Evolutionary conservation across 2,329 filamentous ascomycete genomes (phyloP).

Genomic region (Alternaria sp.): DNA sequence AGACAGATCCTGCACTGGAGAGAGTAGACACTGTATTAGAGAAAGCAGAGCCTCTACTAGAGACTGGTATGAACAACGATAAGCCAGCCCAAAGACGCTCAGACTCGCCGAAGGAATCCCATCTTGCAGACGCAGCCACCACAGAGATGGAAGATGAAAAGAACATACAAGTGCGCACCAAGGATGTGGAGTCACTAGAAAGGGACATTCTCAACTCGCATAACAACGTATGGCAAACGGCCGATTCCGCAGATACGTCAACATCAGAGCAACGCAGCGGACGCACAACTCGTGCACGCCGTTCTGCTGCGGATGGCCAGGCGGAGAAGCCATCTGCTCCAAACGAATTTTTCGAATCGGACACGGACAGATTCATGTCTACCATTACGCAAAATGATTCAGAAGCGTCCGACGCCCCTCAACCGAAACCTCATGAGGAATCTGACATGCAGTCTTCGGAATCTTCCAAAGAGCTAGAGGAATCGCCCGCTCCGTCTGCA

Average conservation of each 20-base stretch:
- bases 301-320: not conserved
- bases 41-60: not conserved
- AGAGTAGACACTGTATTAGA: not conserved
- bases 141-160: not conserved
- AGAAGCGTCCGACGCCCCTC: not conserved
- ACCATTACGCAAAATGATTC: not conserved
- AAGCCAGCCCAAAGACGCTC: not conserved
- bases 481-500: not conserved
- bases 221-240: not conserved
- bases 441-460: not conserved
- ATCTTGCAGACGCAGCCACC: not conserved
- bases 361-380: not conserved
- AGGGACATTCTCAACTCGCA: not conserved
- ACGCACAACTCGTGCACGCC: not conserved
- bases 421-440: not conserved
- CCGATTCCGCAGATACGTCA: not conserved
- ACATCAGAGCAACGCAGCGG: not conserved
- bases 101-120: not conserved
- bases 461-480: not conserved
- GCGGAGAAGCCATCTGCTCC: not conserved
- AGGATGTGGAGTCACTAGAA: not conserved
- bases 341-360: not conserved
- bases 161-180: not conserved
- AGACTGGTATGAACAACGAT: not conserved
- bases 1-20: not conserved